Evolutionary conservation across 441 rosid species (phyloP).

Genomic region (Corymbia calophylla): DNA sequence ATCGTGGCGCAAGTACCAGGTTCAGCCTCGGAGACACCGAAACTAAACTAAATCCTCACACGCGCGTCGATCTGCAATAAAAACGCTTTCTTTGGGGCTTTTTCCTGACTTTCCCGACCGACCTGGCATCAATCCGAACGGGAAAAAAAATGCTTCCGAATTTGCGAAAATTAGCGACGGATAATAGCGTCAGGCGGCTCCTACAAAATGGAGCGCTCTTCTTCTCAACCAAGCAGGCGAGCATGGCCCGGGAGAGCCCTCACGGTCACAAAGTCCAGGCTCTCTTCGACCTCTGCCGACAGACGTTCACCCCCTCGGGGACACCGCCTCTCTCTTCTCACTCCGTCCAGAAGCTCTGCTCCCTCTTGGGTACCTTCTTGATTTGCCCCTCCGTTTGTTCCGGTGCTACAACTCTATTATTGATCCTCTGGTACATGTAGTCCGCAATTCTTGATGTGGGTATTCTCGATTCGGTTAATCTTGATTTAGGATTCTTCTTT

Average conservation of each 20-base stretch:
- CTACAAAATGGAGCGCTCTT: background rate
- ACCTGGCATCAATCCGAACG: background rate
- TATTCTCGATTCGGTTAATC: background rate
- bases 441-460: conserved; percentile 6
- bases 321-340: conserved; percentile 37
- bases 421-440: background rate
- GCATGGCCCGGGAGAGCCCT: conserved; percentile 28
- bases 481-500: conserved; percentile 3
- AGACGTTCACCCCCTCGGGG: conserved; percentile 42
- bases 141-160: background rate
- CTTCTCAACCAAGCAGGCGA: background rate
- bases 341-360: conserved; percentile 38
- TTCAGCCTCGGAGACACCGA: background rate
- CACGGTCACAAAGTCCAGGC: conserved; percentile 49
- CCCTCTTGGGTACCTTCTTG: conserved; percentile 61
- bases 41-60: background rate
- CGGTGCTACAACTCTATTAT: background rate
- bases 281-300: conserved; percentile 56
- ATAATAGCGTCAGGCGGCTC: background rate
- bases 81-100: background rate
- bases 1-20: background rate
- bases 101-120: background rate
- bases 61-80: background rate
- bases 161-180: background rate
- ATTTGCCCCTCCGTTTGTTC: background rate